Evolutionary conservation across 139 green algal species (phyloP).

Genomic region (Chlamydomonas schloesseri): DNA sequence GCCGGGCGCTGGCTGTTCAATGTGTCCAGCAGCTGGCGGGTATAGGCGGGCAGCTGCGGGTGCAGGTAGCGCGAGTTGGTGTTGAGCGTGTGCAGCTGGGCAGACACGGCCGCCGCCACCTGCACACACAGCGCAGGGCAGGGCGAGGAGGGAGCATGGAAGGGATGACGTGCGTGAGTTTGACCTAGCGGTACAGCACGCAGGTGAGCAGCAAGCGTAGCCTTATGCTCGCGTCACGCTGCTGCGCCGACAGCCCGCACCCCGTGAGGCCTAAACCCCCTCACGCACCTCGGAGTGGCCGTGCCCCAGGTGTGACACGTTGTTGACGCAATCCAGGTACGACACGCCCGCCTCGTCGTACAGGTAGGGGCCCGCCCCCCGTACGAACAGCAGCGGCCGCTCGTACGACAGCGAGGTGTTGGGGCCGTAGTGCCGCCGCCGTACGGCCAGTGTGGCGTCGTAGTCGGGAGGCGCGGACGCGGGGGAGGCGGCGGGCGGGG

Average conservation of each 20-base stretch:
- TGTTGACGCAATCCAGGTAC: slow-evolving; percentile 84
- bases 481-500: background rate
- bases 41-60: slow-evolving; percentile 63
- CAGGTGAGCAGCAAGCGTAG: no score
- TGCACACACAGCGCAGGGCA: slow-evolving; percentile 48
- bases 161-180: no score
- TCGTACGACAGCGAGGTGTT: slow-evolving; percentile 37
- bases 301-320: slow-evolving; percentile 87
- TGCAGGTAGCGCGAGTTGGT: slow-evolving; percentile 88
- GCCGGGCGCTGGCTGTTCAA: slow-evolving; percentile 66
- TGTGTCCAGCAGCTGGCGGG: slow-evolving; percentile 62
- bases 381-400: slow-evolving; percentile 60
- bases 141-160: background rate
- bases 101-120: slow-evolving; percentile 68
- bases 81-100: slow-evolving; percentile 81
- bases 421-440: slow-evolving; percentile 22
- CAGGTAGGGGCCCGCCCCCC: slow-evolving; percentile 65
- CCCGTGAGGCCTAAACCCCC: no score
- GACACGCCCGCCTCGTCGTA: slow-evolving; percentile 65
- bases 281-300: slow-evolving; percentile 77
- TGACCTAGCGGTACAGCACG: no score
- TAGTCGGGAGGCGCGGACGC: background rate
- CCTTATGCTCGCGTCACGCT: no score
- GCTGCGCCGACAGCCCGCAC: no score
- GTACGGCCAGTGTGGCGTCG: background rate